Evolutionary conservation across 2,329 filamentous ascomycete genomes (phyloP).

Genomic region (Reticulascus tulasneorum): DNA sequence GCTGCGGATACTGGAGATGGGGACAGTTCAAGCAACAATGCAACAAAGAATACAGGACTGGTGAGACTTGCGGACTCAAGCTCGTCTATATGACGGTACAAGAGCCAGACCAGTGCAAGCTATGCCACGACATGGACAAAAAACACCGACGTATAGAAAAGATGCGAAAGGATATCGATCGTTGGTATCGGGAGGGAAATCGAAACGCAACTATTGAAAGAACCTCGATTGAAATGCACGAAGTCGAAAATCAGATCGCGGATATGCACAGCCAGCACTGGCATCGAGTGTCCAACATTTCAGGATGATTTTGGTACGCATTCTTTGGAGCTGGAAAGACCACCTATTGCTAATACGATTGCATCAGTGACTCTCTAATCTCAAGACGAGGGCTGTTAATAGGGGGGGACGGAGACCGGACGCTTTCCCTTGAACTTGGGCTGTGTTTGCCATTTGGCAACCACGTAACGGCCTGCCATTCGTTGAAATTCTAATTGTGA

Average conservation of each 20-base stretch:
- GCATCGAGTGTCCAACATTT: slow-evolving; percentile 32
- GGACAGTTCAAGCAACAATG: slow-evolving; percentile 89
- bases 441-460: slow-evolving; percentile 10
- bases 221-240: slow-evolving; percentile 64
- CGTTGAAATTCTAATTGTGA: slow-evolving; percentile 5
- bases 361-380: slow-evolving; percentile 7
- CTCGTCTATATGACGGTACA: slow-evolving; percentile 72
- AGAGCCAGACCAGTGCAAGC: slow-evolving; percentile 66
- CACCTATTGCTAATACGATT: slow-evolving; percentile 9
- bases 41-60: slow-evolving; percentile 90
- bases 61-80: slow-evolving; percentile 94
- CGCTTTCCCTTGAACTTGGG: slow-evolving; percentile 6
- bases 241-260: slow-evolving; percentile 58
- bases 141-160: slow-evolving; percentile 73
- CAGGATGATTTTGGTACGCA: slow-evolving; percentile 19
- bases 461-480: slow-evolving; percentile 14
- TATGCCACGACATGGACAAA: slow-evolving; percentile 85
- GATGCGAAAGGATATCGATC: slow-evolving; percentile 68
- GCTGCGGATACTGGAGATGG: slow-evolving; percentile 92
- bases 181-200: slow-evolving; percentile 75
- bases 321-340: slow-evolving; percentile 1
- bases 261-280: slow-evolving; percentile 39
- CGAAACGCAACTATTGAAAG: slow-evolving; percentile 69
- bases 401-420: slow-evolving; percentile 10
- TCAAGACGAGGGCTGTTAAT: background rate